These are phyloP conservation scores for Aspergillus terreus DNA, from an alignment of 2,329 filamentous ascomycete genomes.

Conservation along the genomic window DNA sequence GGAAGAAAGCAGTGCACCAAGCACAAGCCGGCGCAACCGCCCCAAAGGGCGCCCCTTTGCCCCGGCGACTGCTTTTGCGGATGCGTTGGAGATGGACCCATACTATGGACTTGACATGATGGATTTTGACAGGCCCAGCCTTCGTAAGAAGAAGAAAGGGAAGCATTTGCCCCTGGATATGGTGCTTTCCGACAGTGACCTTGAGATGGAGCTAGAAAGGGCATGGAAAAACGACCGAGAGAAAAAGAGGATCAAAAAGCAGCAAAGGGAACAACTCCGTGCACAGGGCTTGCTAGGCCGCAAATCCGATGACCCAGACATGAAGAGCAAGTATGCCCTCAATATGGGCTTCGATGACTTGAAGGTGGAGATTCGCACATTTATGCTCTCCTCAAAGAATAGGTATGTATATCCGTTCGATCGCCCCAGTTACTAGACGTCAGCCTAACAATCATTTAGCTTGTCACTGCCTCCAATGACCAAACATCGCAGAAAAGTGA, in stretches of 20 bases:
- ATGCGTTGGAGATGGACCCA: conserved; percentile 56
- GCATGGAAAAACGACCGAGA: conserved; percentile 65
- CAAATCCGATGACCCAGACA: conserved; percentile 54
- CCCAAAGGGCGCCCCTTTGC: conserved; percentile 40
- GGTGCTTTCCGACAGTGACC: conserved; percentile 63
- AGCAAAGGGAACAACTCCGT: conserved; percentile 65
- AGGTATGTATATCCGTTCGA: conserved; percentile 49
- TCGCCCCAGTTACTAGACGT: background rate
- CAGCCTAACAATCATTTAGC: conserved; percentile 38
- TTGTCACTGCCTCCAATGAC: conserved; percentile 80
- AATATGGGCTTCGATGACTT: conserved; percentile 71
- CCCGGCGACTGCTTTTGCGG: conserved; percentile 54
- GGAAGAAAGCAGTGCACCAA: background rate
- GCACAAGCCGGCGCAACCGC: background rate
- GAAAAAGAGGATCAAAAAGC: conserved; percentile 68
- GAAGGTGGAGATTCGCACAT: conserved; percentile 66
- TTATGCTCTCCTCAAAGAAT: conserved; percentile 61
- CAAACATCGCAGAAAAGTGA: conserved; percentile 67
- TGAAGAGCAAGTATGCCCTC: conserved; percentile 67
- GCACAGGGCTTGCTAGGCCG: conserved; percentile 61
- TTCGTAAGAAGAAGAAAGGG: conserved; percentile 63
- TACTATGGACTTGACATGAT: conserved; percentile 77
- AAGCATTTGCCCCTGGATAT: conserved; percentile 53
- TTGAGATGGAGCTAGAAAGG: conserved; percentile 57
- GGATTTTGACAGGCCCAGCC: conserved; percentile 71